Percentiles rank a stretch among this genome's conserved stretches.
phyloP scores from a whole-genome alignment of 1,284 basidiomycete genomes.

The Ustilago cynodontis region DNA sequence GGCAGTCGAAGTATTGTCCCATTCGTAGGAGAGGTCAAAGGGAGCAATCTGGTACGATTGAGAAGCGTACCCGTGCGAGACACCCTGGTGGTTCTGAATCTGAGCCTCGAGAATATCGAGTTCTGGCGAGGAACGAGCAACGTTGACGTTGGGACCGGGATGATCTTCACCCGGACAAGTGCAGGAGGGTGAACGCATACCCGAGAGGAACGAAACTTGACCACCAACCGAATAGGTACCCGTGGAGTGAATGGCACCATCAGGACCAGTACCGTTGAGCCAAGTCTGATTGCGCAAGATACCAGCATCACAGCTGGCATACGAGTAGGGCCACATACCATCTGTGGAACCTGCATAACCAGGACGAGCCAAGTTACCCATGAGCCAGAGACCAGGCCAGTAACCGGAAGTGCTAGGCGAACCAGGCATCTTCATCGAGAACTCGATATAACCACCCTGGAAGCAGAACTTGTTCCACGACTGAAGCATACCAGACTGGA shows the following conservation, averaged over 20 bases:
- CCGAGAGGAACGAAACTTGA: constrained; percentile 42
- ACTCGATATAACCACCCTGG: constrained; percentile 68
- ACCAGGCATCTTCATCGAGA: constrained; percentile 60
- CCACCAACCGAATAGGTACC: constrained; percentile 38
- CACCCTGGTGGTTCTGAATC: constrained; percentile 72
- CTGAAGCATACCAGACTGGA: constrained; percentile 66
- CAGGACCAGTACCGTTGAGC: constrained; percentile 56
- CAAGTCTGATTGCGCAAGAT: constrained; percentile 62
- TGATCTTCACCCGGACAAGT: constrained; percentile 65
- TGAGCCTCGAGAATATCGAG: constrained; percentile 71
- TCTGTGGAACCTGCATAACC: constrained; percentile 69
- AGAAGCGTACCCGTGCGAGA: constrained; percentile 57
- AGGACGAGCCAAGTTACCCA: constrained; percentile 66
- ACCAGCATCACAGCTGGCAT: constrained; percentile 68
- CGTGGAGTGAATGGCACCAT: constrained; percentile 45
- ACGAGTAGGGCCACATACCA: constrained; percentile 70
- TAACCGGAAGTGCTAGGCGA: constrained; percentile 70
- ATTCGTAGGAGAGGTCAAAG: constrained; percentile 64
- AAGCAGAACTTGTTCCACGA: constrained; percentile 69
- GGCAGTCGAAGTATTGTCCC: constrained; percentile 45
- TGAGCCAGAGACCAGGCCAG: constrained; percentile 71
- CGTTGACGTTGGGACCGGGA: constrained; percentile 63
- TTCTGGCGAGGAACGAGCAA: constrained; percentile 69
- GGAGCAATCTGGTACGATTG: constrained; percentile 69
- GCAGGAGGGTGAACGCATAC: constrained; percentile 54